phyloP scores from a whole-genome alignment of 2,329 filamentous ascomycete species.

The Penicillium sp. region DNA sequence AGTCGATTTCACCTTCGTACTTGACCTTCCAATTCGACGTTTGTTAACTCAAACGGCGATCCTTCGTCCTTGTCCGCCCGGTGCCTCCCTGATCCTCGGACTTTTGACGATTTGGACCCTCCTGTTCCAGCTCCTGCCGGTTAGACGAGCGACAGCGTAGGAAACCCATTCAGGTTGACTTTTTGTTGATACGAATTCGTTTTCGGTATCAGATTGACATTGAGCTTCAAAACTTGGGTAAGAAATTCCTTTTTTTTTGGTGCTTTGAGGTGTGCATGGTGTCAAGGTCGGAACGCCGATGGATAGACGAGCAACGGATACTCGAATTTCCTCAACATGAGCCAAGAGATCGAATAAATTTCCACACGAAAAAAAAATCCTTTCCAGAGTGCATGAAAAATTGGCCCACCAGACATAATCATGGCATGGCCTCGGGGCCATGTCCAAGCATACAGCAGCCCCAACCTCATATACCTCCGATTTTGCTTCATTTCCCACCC shows the following conservation, averaged over 20 bases:
- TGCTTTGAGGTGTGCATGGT: conserved; percentile 10
- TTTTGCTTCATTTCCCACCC: background rate
- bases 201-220: conserved; percentile 18
- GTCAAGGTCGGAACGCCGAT: conserved; percentile 9
- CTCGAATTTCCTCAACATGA: background rate
- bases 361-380: background rate
- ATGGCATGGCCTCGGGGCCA: background rate
- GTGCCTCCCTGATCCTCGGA: conserved; percentile 31
- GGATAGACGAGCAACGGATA: background rate
- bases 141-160: conserved; percentile 39
- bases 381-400: background rate
- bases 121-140: conserved; percentile 40
- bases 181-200: conserved; percentile 9
- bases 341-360: background rate
- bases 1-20: conserved; percentile 40
- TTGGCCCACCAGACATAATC: background rate
- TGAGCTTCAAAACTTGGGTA: conserved; percentile 18
- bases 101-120: conserved; percentile 31
- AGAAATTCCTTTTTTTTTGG: background rate
- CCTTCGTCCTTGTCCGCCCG: conserved; percentile 27
- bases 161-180: conserved; percentile 11
- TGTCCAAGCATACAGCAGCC: background rate
- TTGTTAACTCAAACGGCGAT: conserved; percentile 43
- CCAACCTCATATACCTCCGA: background rate
- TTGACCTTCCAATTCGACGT: conserved; percentile 39